Conservation (phyloP, 441 rosid species). For the Eutrema salsugineum region DNA sequence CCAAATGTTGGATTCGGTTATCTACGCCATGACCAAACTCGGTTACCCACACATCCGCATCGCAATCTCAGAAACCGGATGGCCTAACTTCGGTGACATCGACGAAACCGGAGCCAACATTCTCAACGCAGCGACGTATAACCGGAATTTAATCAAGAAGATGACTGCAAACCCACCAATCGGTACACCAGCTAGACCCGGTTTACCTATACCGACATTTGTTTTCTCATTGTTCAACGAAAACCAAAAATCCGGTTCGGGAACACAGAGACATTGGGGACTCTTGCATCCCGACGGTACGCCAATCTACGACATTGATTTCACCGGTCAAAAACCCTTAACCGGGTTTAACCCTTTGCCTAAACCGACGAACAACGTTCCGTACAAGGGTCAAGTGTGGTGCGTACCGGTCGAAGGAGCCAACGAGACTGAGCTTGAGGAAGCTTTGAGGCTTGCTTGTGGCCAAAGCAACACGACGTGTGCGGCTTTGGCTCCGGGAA, state of each 20-base stretch:
- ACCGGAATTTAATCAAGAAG: constrained; percentile 56
- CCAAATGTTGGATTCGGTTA: constrained; percentile 77
- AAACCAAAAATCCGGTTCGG: constrained; percentile 65
- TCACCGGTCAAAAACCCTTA: constrained; percentile 39
- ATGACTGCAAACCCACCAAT: constrained; percentile 42
- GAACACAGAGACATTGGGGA: constrained; percentile 84
- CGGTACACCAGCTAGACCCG: constrained; percentile 82
- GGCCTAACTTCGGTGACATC: constrained; percentile 76
- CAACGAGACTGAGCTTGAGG: constrained; percentile 29
- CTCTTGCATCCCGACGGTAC: constrained; percentile 49
- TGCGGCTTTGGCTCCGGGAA: constrained; percentile 49
- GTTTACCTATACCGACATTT: constrained; percentile 52
- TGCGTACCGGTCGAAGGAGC: constrained; percentile 58
- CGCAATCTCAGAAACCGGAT: constrained; percentile 75
- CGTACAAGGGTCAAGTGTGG: constrained; percentile 69
- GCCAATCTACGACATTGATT: constrained; percentile 53
- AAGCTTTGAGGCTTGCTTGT: constrained; percentile 47
- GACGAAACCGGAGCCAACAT: constrained; percentile 72
- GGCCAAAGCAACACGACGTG: constrained; percentile 52
- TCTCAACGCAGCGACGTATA: constrained; percentile 73
- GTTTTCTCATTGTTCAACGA: constrained; percentile 66
- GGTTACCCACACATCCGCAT: constrained; percentile 49
- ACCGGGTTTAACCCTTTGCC: constrained; percentile 50
- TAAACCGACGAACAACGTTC: constrained; percentile 41
- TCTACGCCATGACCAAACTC: constrained; percentile 53